A percentile compares a stretch with the other conserved stretches of the same genome.
Evolutionary conservation across 1,284 basidiomycete genomes (phyloP).

Genomic region (Sanguinoderma infundibulare): DNA sequence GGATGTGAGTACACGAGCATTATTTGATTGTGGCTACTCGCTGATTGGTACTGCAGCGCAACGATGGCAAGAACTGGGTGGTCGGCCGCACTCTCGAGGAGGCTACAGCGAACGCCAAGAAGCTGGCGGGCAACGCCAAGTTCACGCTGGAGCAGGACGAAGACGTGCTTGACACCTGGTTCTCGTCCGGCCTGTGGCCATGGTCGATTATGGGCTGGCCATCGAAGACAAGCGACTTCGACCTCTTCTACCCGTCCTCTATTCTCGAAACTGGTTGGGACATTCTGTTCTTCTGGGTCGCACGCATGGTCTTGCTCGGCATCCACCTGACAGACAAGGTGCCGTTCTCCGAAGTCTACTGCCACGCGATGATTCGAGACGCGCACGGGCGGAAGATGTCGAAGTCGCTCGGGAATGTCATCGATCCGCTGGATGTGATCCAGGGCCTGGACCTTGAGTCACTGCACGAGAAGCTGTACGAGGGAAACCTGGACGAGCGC

Average conservation of each 20-base stretch:
- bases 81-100: conserved; percentile 85
- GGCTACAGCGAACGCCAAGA: conserved; percentile 79
- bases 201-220: conserved; percentile 99
- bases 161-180: conserved; percentile 99
- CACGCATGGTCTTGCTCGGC: conserved; percentile 97
- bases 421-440: conserved; percentile 97
- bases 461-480: conserved; percentile 87
- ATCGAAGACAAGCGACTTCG: conserved; percentile 70
- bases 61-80: conserved; percentile 88
- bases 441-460: conserved; percentile 83
- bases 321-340: conserved; percentile 88
- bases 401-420: conserved; percentile 98
- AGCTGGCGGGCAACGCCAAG: conserved; percentile 69
- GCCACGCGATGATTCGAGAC: conserved; percentile 99
- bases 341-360: conserved; percentile 98
- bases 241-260: conserved; percentile 87
- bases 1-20: conserved; percentile 56
- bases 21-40: background rate
- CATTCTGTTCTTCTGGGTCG: conserved; percentile 99
- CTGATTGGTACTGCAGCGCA: conserved; percentile 45
- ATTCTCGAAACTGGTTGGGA: conserved; percentile 99
- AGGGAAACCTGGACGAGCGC: conserved; percentile 94
- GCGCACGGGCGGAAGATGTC: conserved; percentile 99
- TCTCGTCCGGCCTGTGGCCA: conserved; percentile 98
- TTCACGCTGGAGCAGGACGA: conserved; percentile 94